phyloP scores from a whole-genome alignment of 495 filamentous ascomycete species.

The Podospora didyma region DNA sequence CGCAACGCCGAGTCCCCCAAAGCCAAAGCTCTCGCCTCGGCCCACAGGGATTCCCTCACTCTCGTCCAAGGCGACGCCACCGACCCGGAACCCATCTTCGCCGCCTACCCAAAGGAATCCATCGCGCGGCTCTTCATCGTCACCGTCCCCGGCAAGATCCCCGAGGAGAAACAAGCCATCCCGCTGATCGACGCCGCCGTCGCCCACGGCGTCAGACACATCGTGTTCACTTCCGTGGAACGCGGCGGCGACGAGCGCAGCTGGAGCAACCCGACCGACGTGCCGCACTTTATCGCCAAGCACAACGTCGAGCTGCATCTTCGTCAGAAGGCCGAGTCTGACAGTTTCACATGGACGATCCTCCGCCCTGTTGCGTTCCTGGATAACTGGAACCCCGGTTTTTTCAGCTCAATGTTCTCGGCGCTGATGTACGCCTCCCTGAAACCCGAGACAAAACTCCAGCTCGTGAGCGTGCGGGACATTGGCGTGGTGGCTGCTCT shows the following conservation, averaged over 20 bases:
- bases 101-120: constrained; percentile 37
- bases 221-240: constrained; percentile 67
- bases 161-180: constrained; percentile 60
- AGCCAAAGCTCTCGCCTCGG: constrained; percentile 47
- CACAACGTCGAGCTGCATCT: constrained; percentile 62
- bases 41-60: constrained; percentile 34
- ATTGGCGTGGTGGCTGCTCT: constrained; percentile 61
- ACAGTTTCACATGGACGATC: constrained; percentile 48
- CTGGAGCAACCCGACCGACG: constrained; percentile 51
- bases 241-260: constrained; percentile 55
- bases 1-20: constrained; percentile 51
- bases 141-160: constrained; percentile 35
- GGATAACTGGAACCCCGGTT: constrained; percentile 53
- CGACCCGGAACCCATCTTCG: constrained; percentile 50
- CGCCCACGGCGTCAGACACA: constrained; percentile 42
- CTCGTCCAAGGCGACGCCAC: constrained; percentile 57
- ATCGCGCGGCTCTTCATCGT: constrained; percentile 48
- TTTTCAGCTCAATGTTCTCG: constrained; percentile 56
- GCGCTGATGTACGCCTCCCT: constrained; percentile 42
- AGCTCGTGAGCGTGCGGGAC: constrained; percentile 55
- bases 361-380: constrained; percentile 62
- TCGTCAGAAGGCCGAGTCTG: constrained; percentile 32
- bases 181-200: constrained; percentile 55
- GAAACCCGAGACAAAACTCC: constrained; percentile 46
- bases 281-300: constrained; percentile 63